Evolutionary conservation across 2,329 filamentous ascomycete genomes (phyloP).

Genomic region (Pezicula radicicola): DNA sequence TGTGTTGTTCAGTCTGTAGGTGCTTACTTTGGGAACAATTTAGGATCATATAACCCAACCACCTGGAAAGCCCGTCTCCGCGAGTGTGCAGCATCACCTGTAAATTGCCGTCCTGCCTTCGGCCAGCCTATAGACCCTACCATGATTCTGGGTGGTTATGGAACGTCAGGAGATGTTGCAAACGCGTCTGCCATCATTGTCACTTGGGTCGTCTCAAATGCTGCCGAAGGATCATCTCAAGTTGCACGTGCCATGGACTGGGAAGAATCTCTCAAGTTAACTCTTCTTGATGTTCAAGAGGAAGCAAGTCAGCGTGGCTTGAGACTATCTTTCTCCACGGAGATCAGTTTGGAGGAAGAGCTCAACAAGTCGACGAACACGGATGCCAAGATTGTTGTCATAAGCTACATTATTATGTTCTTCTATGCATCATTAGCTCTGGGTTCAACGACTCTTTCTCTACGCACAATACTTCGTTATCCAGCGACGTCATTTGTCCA

Average conservation of each 20-base stretch:
- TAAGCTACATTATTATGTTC: constrained; percentile 99
- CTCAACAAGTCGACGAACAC: constrained; percentile 98
- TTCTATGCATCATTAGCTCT: constrained; percentile 91
- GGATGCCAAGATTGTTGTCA: constrained; percentile 91
- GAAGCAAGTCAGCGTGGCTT: constrained; percentile 78
- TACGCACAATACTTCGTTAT: constrained; percentile 75
- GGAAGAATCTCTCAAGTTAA: constrained; percentile 74
- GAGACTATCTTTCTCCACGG: constrained; percentile 88
- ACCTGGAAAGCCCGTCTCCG: constrained; percentile 72
- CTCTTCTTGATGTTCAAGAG: constrained; percentile 72
- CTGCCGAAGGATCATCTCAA: constrained; percentile 67
- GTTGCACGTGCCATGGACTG: constrained; percentile 81
- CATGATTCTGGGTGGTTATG: constrained; percentile 81
- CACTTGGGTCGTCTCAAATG: constrained; percentile 94
- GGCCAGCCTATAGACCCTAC: constrained; percentile 83
- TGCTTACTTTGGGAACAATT: constrained; percentile 76
- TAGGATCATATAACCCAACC: constrained; percentile 55
- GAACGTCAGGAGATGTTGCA: constrained; percentile 59
- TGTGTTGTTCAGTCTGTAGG: constrained; percentile 94
- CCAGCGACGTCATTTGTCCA: constrained; percentile 84
- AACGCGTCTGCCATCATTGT: constrained; percentile 79
- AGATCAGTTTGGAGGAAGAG: constrained; percentile 92
- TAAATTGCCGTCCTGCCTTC: constrained; percentile 83
- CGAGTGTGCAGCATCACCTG: constrained; percentile 75
- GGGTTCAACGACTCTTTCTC: constrained; percentile 79